These are phyloP conservation scores for Trichosporon sp. DNA, from an alignment of 1,284 basidiomycete genomes.

Conservation along the genomic window DNA sequence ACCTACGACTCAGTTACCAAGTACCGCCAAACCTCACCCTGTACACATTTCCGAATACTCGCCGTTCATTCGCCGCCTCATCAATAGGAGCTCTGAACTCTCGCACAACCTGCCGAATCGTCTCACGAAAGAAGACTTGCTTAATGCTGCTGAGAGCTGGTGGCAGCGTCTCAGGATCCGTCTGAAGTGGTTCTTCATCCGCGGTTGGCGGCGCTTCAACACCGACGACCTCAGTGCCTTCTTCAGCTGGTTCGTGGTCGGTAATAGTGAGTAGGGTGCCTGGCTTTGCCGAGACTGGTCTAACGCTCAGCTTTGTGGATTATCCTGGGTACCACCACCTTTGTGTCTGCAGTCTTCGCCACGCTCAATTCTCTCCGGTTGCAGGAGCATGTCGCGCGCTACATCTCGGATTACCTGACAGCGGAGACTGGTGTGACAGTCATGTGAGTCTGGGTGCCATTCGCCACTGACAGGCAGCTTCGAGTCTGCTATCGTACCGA, in stretches of 20 bases:
- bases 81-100: slow-evolving; percentile 30
- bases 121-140: slow-evolving; percentile 80
- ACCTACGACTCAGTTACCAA: not conserved
- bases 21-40: not conserved
- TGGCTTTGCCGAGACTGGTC: not conserved
- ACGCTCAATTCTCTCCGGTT: slow-evolving; percentile 83
- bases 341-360: slow-evolving; percentile 88
- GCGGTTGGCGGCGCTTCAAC: slow-evolving; percentile 91
- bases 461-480: slow-evolving; percentile 53
- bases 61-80: slow-evolving; percentile 67
- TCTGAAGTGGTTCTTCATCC: slow-evolving; percentile 98
- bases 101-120: slow-evolving; percentile 58
- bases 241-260: slow-evolving; percentile 88
- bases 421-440: slow-evolving; percentile 88
- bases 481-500: slow-evolving; percentile 95
- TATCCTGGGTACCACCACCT: slow-evolving; percentile 93
- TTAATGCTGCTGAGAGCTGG: slow-evolving; percentile 78
- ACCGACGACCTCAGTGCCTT: slow-evolving; percentile 97
- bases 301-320: slow-evolving; percentile 61
- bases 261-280: slow-evolving; percentile 59
- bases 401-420: slow-evolving; percentile 89
- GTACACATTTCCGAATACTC: slow-evolving; percentile 58
- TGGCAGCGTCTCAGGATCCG: slow-evolving; percentile 85
- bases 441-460: slow-evolving; percentile 51
- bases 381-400: slow-evolving; percentile 85